A percentile compares a stretch with the other conserved stretches of the same genome.
phyloP scores from a whole-genome alignment of 352 stramenopile species.

The Pythium sp. region DNA sequence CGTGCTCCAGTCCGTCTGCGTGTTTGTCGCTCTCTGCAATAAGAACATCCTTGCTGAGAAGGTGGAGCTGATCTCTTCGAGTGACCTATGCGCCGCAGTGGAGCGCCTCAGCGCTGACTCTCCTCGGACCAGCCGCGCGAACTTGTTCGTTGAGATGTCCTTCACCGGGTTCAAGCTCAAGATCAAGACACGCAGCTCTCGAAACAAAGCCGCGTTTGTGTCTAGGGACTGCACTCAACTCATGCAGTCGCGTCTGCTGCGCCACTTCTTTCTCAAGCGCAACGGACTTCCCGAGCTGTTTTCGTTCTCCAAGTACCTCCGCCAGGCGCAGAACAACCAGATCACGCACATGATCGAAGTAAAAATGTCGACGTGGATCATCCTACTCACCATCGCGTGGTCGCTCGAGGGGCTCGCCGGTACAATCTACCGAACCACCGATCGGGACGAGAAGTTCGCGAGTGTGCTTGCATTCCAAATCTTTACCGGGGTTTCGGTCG shows the following conservation, averaged over 20 bases:
- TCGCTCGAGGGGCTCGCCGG: constrained; percentile 23
- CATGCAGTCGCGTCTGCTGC: constrained; percentile 36
- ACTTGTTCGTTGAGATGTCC: not conserved
- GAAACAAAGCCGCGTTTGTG: not conserved
- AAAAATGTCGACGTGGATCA: constrained; percentile 58
- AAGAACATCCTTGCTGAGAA: constrained; percentile 34
- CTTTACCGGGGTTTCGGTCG: constrained; percentile 32
- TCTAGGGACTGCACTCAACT: constrained; percentile 16
- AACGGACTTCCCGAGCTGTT: constrained; percentile 49
- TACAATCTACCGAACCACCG: constrained; percentile 8
- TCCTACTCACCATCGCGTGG: constrained; percentile 51
- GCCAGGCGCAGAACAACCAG: constrained; percentile 67
- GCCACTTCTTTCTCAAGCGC: constrained; percentile 38
- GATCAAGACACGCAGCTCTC: not conserved
- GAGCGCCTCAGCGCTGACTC: not conserved
- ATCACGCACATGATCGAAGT: constrained; percentile 82
- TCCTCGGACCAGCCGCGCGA: not conserved
- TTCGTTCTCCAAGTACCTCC: constrained; percentile 72
- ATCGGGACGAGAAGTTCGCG: constrained; percentile 22
- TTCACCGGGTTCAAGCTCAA: not conserved
- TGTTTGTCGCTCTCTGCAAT: constrained; percentile 41
- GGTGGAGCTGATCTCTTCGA: constrained; percentile 30
- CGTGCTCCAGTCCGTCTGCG: constrained; percentile 45
- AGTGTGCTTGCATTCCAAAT: constrained; percentile 33
- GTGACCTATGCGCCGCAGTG: not conserved